Percentiles rank a stretch among this genome's conserved stretches.
Conservation (phyloP, 441 rosid species). For the Erodium moschatum region DNA sequence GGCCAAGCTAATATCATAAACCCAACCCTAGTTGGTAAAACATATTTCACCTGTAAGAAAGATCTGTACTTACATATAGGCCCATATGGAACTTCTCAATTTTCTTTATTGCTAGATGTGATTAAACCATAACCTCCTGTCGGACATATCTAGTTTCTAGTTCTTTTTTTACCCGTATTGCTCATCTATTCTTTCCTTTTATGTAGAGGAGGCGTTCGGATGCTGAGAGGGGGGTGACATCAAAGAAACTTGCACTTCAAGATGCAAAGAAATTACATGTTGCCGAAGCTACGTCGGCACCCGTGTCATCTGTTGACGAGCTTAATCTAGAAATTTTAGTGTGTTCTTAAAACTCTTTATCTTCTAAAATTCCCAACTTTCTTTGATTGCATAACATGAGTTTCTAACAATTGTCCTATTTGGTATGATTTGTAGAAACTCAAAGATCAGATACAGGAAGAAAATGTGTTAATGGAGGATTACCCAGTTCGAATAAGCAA, state of each 20-base stretch:
- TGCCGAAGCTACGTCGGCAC: slow-evolving; percentile 36
- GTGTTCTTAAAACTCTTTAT: slow-evolving; percentile 31
- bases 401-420: neutral
- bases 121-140: neutral
- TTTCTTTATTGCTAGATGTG: slow-evolving; percentile 2
- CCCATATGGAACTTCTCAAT: neutral
- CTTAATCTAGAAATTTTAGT: slow-evolving; percentile 74
- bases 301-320: slow-evolving; percentile 65
- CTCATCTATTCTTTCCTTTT: slow-evolving; percentile 21
- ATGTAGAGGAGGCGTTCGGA: slow-evolving; percentile 46
- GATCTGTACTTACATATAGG: neutral
- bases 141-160: neutral
- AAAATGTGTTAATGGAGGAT: slow-evolving; percentile 40
- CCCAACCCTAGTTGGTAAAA: neutral
- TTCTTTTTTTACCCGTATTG: neutral
- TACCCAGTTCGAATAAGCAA: slow-evolving; percentile 38
- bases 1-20: slow-evolving; percentile 2
- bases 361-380: slow-evolving; percentile 8
- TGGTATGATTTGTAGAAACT: slow-evolving; percentile 34
- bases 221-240: slow-evolving; percentile 39
- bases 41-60: slow-evolving; percentile 2
- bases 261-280: slow-evolving; percentile 50
- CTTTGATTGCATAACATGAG: slow-evolving; percentile 11
- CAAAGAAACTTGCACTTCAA: slow-evolving; percentile 47
- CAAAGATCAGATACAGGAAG: slow-evolving; percentile 45